phyloP scores from a whole-genome alignment of 768 basidiomycete species.

The Hygrophorus pudorinus region DNA sequence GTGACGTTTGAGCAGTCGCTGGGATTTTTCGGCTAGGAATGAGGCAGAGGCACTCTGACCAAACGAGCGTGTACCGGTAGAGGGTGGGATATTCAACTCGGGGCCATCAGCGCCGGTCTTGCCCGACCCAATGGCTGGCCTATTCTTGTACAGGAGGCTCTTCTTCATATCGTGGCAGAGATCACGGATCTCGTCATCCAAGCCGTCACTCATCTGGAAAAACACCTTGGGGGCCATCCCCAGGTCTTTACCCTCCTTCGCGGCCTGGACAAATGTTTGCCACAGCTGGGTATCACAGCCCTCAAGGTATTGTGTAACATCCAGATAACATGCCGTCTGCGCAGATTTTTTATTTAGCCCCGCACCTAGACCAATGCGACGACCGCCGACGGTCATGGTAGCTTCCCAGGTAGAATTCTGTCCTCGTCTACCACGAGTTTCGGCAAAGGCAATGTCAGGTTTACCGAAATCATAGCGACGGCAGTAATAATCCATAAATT shows the following conservation, averaged over 20 bases:
- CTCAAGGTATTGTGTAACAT: conserved; percentile 82
- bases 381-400: conserved; percentile 63
- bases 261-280: conserved; percentile 54
- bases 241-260: conserved; percentile 56
- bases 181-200: conserved; percentile 65
- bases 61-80: not conserved
- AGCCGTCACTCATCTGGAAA: conserved; percentile 50
- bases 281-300: conserved; percentile 75
- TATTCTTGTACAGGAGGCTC: conserved; percentile 56
- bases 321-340: conserved; percentile 66
- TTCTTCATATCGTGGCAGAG: conserved; percentile 57
- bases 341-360: conserved; percentile 64
- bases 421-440: conserved; percentile 15
- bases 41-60: conserved; percentile 8
- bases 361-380: conserved; percentile 74
- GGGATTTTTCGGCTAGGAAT: conserved; percentile 42
- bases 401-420: conserved; percentile 49
- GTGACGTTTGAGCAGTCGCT: conserved; percentile 40
- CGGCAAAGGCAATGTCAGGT: conserved; percentile 56
- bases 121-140: conserved; percentile 30
- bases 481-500: conserved; percentile 96
- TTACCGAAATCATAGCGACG: conserved; percentile 62
- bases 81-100: conserved; percentile 2
- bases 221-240: conserved; percentile 61
- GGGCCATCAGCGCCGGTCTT: conserved; percentile 8